Base-by-base conservation (phyloP, 176 grass and related monocot species). In the Puccinellia tenuiflora region DNA sequence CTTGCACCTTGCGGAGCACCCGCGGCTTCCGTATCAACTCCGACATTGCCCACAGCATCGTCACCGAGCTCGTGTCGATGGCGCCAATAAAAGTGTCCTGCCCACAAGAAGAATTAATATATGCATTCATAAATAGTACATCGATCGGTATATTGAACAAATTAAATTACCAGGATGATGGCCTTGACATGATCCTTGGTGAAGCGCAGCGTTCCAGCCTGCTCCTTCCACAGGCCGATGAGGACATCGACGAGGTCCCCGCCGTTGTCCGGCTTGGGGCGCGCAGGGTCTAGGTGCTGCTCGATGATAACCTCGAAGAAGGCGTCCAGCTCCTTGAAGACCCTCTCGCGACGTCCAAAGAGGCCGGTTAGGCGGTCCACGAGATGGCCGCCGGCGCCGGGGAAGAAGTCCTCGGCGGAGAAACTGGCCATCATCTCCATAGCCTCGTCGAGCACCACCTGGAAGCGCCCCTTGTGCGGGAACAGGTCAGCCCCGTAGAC, bases 141-240 rank as follows among this genome's bases (percentile, higher is more conserved):
- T n/a, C n/a, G n/a, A n/a, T n/a, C n/a, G n/a, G n/a, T n/a, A n/a
- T n/a, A n/a, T n/a, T n/a, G n/a, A 56, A 37, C 21, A 85, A 40
- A 10, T 79, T 20, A 22, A n/a, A 28, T 55, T n/a, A n/a, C n/a
- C n/a, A n/a, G n/a, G n/a, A n/a, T n/a, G n/a, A n/a, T n/a, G n/a
- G n/a, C n/a, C n/a, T 79, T 85, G 75, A 85, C 18, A 0, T 63
- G n/a, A 53, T 71, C 83, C 43, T 52, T 79, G 75, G 76, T 76
- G 17, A 85, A 59, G 55, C 55, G 38, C 5, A 39, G 38, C 5
- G 38, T 39, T 3, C 38, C 38, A 6, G 5, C 10, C 1, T 15
- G 17, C 31, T 85, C 75, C 11, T 71, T 29, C 5, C 63, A 56
- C 55, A n/a, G n/a, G n/a, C n/a, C n/a, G n/a, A n/a, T n/a, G n/a